A percentile compares a stretch with the other conserved stretches of the same genome.
Evolutionary conservation across 106 monocot genomes (phyloP).

Genomic region (Platanthera zijinensis): DNA sequence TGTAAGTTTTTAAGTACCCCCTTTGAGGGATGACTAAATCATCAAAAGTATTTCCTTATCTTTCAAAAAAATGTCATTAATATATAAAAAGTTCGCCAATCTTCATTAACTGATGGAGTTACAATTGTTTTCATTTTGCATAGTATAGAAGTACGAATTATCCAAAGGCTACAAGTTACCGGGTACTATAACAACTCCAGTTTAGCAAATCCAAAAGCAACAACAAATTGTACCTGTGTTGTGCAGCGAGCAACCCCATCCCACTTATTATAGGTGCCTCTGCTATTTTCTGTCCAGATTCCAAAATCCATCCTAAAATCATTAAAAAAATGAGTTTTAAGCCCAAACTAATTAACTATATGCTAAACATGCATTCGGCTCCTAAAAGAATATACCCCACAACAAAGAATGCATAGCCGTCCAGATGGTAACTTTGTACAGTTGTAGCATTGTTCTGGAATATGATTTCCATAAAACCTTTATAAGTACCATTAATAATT

Average conservation of each 20-base stretch:
- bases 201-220: background rate
- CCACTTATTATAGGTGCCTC: constrained; percentile 94
- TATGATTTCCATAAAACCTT: constrained; percentile 87
- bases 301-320: constrained; percentile 87
- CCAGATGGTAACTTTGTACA: constrained; percentile 86
- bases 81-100: background rate
- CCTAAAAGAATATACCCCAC: constrained; percentile 56
- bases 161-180: background rate
- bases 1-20: background rate
- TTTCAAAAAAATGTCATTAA: too few relatives aligned
- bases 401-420: constrained; percentile 99
- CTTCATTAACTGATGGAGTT: background rate
- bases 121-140: background rate
- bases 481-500: constrained; percentile 85
- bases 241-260: constrained; percentile 99
- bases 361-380: background rate
- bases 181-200: background rate
- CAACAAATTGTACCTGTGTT: constrained; percentile 50
- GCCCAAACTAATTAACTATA: background rate
- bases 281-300: constrained; percentile 90
- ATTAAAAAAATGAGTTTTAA: constrained; percentile 1
- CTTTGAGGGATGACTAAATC: too few relatives aligned
- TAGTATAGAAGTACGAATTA: background rate
- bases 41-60: too few relatives aligned
- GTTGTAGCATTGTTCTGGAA: constrained; percentile 84